phyloP scores from a whole-genome alignment of 768 basidiomycete species.

The Bullera alba region DNA sequence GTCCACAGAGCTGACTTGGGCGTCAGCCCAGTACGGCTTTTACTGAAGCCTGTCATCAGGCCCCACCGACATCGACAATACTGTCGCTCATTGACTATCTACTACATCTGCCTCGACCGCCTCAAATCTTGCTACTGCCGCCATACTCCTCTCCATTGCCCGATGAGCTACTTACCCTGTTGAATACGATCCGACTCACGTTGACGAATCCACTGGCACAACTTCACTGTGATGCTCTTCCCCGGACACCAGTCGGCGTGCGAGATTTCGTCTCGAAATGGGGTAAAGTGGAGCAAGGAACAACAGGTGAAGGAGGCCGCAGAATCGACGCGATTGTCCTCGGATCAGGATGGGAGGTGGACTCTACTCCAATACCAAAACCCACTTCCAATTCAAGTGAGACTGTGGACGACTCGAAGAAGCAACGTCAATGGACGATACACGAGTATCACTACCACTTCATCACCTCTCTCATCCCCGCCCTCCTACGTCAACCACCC shows the following conservation, averaged over 20 bases:
- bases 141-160: conserved; percentile 38
- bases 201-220: conserved; percentile 29
- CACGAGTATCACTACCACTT: conserved; percentile 57
- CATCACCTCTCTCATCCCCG: conserved; percentile 68
- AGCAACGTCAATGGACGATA: conserved; percentile 25
- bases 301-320: conserved; percentile 35
- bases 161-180: conserved; percentile 32
- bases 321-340: conserved; percentile 43
- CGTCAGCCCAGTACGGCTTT: not conserved
- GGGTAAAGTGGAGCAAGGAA: conserved; percentile 25
- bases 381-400: not conserved
- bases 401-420: not conserved
- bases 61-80: conserved; percentile 32
- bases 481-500: conserved; percentile 70
- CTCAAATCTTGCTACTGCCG: conserved; percentile 43
- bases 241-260: conserved; percentile 26
- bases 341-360: conserved; percentile 40
- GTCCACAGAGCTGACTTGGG: no score
- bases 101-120: conserved; percentile 36
- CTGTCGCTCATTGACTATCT: conserved; percentile 35
- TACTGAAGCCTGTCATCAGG: conserved; percentile 7
- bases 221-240: conserved; percentile 40
- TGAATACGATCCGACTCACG: conserved; percentile 38
- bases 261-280: conserved; percentile 39
- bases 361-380: not conserved